phyloP scores from a whole-genome alignment of 176 grass and related monocot genomes.

The Zea mays region DNA sequence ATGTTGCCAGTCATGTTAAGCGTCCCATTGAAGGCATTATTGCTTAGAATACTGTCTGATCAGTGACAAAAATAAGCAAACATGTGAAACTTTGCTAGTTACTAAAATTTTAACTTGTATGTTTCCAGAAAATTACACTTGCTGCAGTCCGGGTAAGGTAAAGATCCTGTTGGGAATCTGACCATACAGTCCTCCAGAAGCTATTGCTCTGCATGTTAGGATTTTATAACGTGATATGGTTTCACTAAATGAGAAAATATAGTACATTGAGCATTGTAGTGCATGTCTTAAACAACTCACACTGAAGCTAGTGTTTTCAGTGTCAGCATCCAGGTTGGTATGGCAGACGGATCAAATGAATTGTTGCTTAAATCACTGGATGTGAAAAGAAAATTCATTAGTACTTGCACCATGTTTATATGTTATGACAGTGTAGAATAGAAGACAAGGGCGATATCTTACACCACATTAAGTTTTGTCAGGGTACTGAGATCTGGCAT shows the following conservation, averaged over 20 bases:
- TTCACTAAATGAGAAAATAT: slow-evolving; percentile 10
- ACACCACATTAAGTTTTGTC: slow-evolving; percentile 56
- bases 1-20: slow-evolving; percentile 59
- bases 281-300: slow-evolving; percentile 58
- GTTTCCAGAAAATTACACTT: slow-evolving; percentile 72
- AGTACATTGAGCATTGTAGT: slow-evolving; percentile 12
- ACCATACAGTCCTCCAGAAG: slow-evolving; percentile 51
- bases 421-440: slow-evolving; percentile 20
- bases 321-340: slow-evolving; percentile 61
- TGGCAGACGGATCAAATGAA: slow-evolving; percentile 48
- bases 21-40: slow-evolving; percentile 55
- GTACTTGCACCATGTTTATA: slow-evolving; percentile 11
- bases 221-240: slow-evolving; percentile 28
- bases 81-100: slow-evolving; percentile 28
- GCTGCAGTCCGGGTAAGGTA: slow-evolving; percentile 55
- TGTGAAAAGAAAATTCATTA: slow-evolving; percentile 15
- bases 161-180: slow-evolving; percentile 53
- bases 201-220: slow-evolving; percentile 61
- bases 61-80: slow-evolving; percentile 17
- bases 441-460: slow-evolving; percentile 25
- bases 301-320: slow-evolving; percentile 51
- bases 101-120: slow-evolving; percentile 11
- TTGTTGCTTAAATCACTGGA: slow-evolving; percentile 89
- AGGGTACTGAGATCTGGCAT: slow-evolving; percentile 63
- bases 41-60: slow-evolving; percentile 63